phyloP scores from a whole-genome alignment of 2,329 filamentous ascomycete species.

The Teratosphaeria zuluensis region DNA sequence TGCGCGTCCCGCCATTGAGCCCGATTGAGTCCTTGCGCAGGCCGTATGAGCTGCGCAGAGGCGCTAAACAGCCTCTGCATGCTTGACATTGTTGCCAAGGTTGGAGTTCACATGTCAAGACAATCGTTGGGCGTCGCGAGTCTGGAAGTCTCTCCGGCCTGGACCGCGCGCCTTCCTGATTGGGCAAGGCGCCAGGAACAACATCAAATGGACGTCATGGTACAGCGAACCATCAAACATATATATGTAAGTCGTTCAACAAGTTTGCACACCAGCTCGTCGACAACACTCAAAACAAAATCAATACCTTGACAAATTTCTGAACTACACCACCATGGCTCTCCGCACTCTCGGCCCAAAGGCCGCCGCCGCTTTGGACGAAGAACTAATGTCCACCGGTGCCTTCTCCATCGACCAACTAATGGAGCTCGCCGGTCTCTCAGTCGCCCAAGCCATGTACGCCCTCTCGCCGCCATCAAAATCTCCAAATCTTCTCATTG shows the following conservation, averaged over 20 bases:
- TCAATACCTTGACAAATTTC: no score
- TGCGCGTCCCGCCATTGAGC: constrained; percentile 2
- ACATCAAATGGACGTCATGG: background rate
- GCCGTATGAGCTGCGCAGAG: constrained; percentile 5
- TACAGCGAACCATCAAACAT: background rate
- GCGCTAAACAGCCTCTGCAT: constrained; percentile 12
- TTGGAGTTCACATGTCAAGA: background rate
- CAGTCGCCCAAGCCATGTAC: constrained; percentile 86
- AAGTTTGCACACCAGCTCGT: background rate
- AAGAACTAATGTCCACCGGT: constrained; percentile 81
- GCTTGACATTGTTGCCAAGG: constrained; percentile 12
- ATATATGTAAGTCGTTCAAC: background rate
- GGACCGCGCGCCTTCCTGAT: background rate
- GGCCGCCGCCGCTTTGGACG: constrained; percentile 78
- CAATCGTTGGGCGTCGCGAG: background rate
- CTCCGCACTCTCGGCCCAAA: constrained; percentile 65
- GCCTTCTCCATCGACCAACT: constrained; percentile 93
- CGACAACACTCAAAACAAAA: background rate
- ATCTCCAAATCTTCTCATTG: constrained; percentile 67
- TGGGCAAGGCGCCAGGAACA: background rate
- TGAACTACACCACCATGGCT: constrained; percentile 13
- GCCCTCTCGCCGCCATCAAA: constrained; percentile 65
- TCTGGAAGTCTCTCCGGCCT: background rate
- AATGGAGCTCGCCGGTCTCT: constrained; percentile 91
- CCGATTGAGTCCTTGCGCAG: background rate